Conservation (phyloP, 2,329 filamentous ascomycete genomes). For the Penicillium freii region DNA sequence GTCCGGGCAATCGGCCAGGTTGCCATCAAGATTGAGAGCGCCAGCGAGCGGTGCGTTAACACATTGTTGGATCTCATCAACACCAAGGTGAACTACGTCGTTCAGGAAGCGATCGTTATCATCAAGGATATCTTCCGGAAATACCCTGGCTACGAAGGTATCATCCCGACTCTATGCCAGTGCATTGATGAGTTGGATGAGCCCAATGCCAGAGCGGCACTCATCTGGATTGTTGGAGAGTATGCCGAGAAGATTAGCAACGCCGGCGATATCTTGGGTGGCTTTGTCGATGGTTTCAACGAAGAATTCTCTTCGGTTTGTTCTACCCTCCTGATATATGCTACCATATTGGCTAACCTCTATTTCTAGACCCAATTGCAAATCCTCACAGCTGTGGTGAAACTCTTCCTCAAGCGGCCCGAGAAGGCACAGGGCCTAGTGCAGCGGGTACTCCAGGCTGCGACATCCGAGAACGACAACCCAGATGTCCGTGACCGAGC, state of each 20-base stretch:
- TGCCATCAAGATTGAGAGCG: constrained; percentile 95
- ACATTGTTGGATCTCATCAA: constrained; percentile 90
- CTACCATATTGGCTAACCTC: constrained; percentile 30
- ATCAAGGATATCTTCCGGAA: constrained; percentile 98
- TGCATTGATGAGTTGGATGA: constrained; percentile 97
- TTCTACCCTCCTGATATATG: constrained; percentile 2
- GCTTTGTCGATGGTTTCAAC: constrained; percentile 90
- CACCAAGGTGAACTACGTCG: constrained; percentile 98
- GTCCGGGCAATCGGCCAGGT: constrained; percentile 97
- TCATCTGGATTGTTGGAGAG: constrained; percentile 99
- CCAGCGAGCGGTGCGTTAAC: constrained; percentile 93
- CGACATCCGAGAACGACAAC: constrained; percentile 94
- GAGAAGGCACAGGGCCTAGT: constrained; percentile 87
- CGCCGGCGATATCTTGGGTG: constrained; percentile 86
- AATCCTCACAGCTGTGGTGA: constrained; percentile 94
- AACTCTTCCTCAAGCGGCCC: constrained; percentile 95
- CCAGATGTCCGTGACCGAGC: constrained; percentile 95
- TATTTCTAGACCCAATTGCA: constrained; percentile 80
- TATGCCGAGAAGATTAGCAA: constrained; percentile 99
- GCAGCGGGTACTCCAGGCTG: constrained; percentile 88
- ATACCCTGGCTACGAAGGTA: constrained; percentile 96
- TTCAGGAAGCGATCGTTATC: constrained; percentile 97
- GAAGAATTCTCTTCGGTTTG: constrained; percentile 92
- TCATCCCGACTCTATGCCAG: constrained; percentile 93
- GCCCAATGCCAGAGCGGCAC: constrained; percentile 79